Percentiles rank a stretch among this genome's conserved stretches.
Conservation (phyloP, 257 asterid species). For the Echites panduratus region DNA sequence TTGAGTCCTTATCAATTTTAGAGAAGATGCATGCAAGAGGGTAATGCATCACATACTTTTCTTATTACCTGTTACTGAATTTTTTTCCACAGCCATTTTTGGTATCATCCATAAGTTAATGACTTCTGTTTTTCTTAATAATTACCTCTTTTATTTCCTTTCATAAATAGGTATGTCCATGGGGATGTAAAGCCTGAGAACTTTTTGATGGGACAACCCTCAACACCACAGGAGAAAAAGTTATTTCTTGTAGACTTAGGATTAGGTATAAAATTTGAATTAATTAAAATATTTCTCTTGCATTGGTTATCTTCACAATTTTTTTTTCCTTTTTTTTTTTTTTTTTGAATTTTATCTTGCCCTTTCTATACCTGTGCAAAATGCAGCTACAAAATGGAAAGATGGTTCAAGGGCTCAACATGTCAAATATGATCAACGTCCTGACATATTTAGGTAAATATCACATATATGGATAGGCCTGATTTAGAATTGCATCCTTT, state of each 20-base stretch:
- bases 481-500: not conserved
- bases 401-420: conserved; percentile 36
- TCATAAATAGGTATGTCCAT: conserved; percentile 33
- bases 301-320: not conserved
- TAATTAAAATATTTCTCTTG: not conserved
- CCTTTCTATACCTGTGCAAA: conserved; percentile 1
- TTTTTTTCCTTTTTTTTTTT: not conserved
- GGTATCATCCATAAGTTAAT: not conserved
- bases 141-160: not conserved
- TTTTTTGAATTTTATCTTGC: not conserved
- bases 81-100: not conserved
- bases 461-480: not conserved
- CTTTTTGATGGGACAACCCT: conserved; percentile 42
- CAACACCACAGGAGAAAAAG: conserved; percentile 43
- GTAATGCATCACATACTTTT: conserved; percentile 15
- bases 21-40: conserved; percentile 44
- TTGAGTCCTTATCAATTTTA: conserved; percentile 41
- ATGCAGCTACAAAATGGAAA: conserved; percentile 44
- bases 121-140: conserved; percentile 1
- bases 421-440: conserved; percentile 45
- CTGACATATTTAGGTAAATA: conserved; percentile 38
- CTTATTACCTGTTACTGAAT: not conserved
- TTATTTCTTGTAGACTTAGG: conserved; percentile 51
- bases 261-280: conserved; percentile 28
- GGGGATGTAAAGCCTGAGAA: conserved; percentile 54